A percentile compares a stretch with the other conserved stretches of the same genome.
These are phyloP conservation scores for Aspergillus ochraceus DNA, from an alignment of 2,329 filamentous ascomycete genomes.

Conservation along the genomic window DNA sequence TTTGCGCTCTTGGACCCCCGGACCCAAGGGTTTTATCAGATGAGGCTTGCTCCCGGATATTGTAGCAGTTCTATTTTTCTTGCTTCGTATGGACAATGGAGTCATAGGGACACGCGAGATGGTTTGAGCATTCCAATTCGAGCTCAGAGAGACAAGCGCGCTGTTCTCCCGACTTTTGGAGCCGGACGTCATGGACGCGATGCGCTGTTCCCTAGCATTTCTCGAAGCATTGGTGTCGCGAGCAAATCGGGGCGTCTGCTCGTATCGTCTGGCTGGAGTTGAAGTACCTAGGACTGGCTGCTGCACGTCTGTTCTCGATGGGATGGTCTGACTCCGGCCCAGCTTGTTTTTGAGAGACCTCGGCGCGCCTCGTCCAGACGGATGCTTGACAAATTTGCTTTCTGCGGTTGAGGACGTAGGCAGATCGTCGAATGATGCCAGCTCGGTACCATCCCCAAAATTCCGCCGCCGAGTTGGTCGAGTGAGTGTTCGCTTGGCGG, in stretches of 20 bases:
- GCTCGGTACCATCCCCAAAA: constrained; percentile 89
- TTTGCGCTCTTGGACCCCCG: constrained; percentile 72
- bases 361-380: constrained; percentile 66
- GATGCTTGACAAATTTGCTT: constrained; percentile 78
- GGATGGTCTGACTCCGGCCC: constrained; percentile 42
- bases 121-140: constrained; percentile 61
- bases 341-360: constrained; percentile 59
- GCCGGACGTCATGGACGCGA: constrained; percentile 44
- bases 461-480: constrained; percentile 69
- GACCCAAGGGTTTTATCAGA: constrained; percentile 80
- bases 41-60: constrained; percentile 65
- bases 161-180: constrained; percentile 41
- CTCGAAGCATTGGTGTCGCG: constrained; percentile 67
- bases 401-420: constrained; percentile 83
- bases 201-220: constrained; percentile 63
- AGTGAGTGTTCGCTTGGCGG: constrained; percentile 69
- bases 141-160: constrained; percentile 53
- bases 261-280: constrained; percentile 47
- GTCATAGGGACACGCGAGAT: constrained; percentile 52
- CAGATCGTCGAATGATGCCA: constrained; percentile 92
- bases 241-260: constrained; percentile 62
- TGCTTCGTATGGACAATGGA: constrained; percentile 51
- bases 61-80: constrained; percentile 36
- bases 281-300: constrained; percentile 61
- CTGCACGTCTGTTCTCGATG: constrained; percentile 40